Conservation (phyloP, 2,329 filamentous ascomycete species). For the Aspergillus eucalypticola region DNA sequence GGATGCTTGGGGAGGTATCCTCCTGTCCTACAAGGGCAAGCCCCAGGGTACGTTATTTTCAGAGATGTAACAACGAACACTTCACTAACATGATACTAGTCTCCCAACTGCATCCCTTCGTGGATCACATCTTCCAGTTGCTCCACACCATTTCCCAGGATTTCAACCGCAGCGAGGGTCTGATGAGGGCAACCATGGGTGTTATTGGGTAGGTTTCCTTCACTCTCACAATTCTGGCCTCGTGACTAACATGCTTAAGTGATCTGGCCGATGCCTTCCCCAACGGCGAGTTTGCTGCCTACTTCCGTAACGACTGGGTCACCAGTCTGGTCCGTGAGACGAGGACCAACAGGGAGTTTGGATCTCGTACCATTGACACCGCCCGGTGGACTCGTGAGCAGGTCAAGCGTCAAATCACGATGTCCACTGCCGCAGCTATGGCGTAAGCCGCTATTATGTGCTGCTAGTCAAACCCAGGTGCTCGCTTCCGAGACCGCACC, state of each 20-base stretch:
- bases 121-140: slow-evolving; percentile 83
- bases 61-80: neutral
- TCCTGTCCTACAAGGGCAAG: slow-evolving; percentile 84
- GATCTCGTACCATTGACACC: slow-evolving; percentile 82
- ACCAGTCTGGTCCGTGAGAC: slow-evolving; percentile 89
- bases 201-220: slow-evolving; percentile 76
- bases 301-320: slow-evolving; percentile 90
- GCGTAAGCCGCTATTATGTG: slow-evolving; percentile 29
- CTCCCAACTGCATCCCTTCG: slow-evolving; percentile 70
- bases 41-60: slow-evolving; percentile 37
- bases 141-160: slow-evolving; percentile 79
- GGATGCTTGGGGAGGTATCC: slow-evolving; percentile 97
- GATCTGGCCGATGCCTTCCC: slow-evolving; percentile 94
- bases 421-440: slow-evolving; percentile 42
- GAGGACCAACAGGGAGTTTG: slow-evolving; percentile 83
- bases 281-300: slow-evolving; percentile 77
- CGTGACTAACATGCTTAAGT: slow-evolving; percentile 55
- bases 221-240: neutral
- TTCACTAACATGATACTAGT: slow-evolving; percentile 49
- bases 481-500: slow-evolving; percentile 13
- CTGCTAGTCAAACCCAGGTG: slow-evolving; percentile 9
- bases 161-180: slow-evolving; percentile 82
- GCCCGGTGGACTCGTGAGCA: slow-evolving; percentile 97
- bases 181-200: slow-evolving; percentile 94
- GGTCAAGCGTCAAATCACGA: slow-evolving; percentile 76